Conservation (phyloP, 2,329 filamentous ascomycete genomes). For the Trichoderma citrinoviride region DNA sequence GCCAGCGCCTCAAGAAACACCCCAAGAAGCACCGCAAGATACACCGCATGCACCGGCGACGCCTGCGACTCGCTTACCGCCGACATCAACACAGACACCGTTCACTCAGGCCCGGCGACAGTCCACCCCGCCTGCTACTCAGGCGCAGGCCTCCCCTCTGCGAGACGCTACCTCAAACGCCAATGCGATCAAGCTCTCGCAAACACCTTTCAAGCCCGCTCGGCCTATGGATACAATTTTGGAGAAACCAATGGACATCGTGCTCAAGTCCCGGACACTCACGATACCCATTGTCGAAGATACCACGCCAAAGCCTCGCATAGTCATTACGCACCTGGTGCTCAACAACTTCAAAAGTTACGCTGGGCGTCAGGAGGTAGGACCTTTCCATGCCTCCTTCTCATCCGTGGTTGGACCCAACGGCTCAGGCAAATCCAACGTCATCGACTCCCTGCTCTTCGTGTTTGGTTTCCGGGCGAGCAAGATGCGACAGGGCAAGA, state of each 20-base stretch:
- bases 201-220: slow-evolving; percentile 62
- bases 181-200: slow-evolving; percentile 44
- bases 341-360: slow-evolving; percentile 99
- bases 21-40: slow-evolving; percentile 37
- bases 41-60: not conserved
- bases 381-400: slow-evolving; percentile 94
- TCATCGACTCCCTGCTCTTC: slow-evolving; percentile 95
- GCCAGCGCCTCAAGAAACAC: too few relatives aligned
- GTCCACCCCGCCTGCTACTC: slow-evolving; percentile 54
- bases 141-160: slow-evolving; percentile 56
- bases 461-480: slow-evolving; percentile 99
- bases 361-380: slow-evolving; percentile 89
- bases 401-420: slow-evolving; percentile 98
- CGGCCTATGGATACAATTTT: slow-evolving; percentile 73
- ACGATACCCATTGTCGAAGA: slow-evolving; percentile 69
- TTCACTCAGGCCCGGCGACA: slow-evolving; percentile 47
- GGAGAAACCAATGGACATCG: slow-evolving; percentile 91
- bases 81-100: not conserved
- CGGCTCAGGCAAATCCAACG: slow-evolving; percentile 97
- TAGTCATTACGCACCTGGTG: slow-evolving; percentile 88
- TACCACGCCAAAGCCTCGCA: slow-evolving; percentile 74
- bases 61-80: not conserved
- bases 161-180: slow-evolving; percentile 70
- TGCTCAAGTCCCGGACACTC: slow-evolving; percentile 77
- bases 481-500: slow-evolving; percentile 99